Evolutionary conservation across 2,329 filamentous ascomycete species (phyloP).

Genomic region (Ampelomyces quisqualis): DNA sequence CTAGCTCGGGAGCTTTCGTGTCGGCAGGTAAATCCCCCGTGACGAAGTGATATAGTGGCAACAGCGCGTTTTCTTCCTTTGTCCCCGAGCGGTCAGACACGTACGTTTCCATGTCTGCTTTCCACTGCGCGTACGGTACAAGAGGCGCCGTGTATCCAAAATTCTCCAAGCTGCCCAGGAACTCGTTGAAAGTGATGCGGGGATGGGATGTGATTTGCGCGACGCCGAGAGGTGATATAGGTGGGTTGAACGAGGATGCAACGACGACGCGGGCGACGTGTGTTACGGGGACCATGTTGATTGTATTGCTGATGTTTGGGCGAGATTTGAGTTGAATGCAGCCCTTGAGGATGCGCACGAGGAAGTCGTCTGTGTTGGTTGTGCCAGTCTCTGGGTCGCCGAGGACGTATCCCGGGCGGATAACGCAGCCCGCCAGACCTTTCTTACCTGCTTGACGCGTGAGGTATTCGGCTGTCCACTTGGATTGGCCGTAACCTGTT

Average conservation of each 20-base stretch:
- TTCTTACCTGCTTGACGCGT: constrained; percentile 75
- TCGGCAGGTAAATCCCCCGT: constrained; percentile 68
- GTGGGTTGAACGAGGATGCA: constrained; percentile 67
- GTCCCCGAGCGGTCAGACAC: constrained; percentile 59
- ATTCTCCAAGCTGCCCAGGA: constrained; percentile 65
- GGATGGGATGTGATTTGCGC: constrained; percentile 80
- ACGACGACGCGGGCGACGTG: constrained; percentile 81
- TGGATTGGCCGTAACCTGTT: constrained; percentile 88
- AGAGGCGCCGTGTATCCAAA: constrained; percentile 73
- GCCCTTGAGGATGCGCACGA: constrained; percentile 83
- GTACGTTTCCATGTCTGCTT: constrained; percentile 65
- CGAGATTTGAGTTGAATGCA: constrained; percentile 75
- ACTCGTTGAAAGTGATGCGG: constrained; percentile 74
- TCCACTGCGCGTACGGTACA: constrained; percentile 69
- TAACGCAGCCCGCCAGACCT: constrained; percentile 72
- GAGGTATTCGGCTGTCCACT: constrained; percentile 77
- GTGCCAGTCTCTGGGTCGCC: constrained; percentile 70
- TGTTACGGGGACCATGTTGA: constrained; percentile 85
- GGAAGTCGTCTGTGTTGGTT: constrained; percentile 83
- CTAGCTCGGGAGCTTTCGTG: constrained; percentile 71
- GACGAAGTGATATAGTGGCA: constrained; percentile 72
- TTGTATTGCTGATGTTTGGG: constrained; percentile 78
- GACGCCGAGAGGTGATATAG: constrained; percentile 59
- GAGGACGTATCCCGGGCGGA: constrained; percentile 82
- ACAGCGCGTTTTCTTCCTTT: constrained; percentile 68